Evolutionary conservation across 2,329 filamentous ascomycete species (phyloP).

Genomic region (Zymoseptoria brevis): DNA sequence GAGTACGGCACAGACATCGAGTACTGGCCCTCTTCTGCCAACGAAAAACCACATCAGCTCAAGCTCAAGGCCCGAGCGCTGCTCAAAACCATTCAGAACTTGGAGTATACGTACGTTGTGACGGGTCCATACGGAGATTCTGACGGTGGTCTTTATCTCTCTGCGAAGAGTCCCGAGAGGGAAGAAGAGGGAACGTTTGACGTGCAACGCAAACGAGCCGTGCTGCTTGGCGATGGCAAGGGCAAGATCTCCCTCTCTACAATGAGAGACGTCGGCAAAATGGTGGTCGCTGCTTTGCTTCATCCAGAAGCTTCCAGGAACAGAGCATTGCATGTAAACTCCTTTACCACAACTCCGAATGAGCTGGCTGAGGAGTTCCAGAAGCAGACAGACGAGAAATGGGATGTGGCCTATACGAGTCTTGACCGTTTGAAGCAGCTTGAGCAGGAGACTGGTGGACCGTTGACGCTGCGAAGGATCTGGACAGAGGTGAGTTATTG

Average conservation of each 20-base stretch:
- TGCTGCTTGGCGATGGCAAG: slow-evolving; percentile 54
- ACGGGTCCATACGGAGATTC: slow-evolving; percentile 60
- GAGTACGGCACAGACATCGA: slow-evolving; percentile 62
- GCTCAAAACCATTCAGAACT: slow-evolving; percentile 44
- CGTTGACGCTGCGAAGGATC: slow-evolving; percentile 57
- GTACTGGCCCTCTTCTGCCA: slow-evolving; percentile 47
- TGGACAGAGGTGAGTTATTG: slow-evolving; percentile 41
- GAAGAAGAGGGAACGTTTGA: slow-evolving; percentile 52
- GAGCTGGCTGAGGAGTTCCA: slow-evolving; percentile 60
- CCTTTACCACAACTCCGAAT: slow-evolving; percentile 58
- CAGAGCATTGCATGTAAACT: slow-evolving; percentile 59
- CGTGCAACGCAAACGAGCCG: slow-evolving; percentile 48
- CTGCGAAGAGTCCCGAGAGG: slow-evolving; percentile 31
- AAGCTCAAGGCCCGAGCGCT: slow-evolving; percentile 62
- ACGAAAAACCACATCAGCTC: slow-evolving; percentile 59
- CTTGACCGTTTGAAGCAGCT: slow-evolving; percentile 47
- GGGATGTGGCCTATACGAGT: slow-evolving; percentile 48
- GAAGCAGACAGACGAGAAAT: slow-evolving; percentile 50
- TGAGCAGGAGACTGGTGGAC: slow-evolving; percentile 53
- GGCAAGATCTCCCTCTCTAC: slow-evolving; percentile 60
- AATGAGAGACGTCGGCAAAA: slow-evolving; percentile 62
- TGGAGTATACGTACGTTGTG: slow-evolving; percentile 60
- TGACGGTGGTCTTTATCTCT: slow-evolving; percentile 43
- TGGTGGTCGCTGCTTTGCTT: slow-evolving; percentile 54
- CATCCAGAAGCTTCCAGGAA: slow-evolving; percentile 48